A percentile compares a stretch with the other conserved stretches of the same genome.
phyloP scores from a whole-genome alignment of 192 early-diverging fungal genomes.

The Haplosporangium gracile region DNA sequence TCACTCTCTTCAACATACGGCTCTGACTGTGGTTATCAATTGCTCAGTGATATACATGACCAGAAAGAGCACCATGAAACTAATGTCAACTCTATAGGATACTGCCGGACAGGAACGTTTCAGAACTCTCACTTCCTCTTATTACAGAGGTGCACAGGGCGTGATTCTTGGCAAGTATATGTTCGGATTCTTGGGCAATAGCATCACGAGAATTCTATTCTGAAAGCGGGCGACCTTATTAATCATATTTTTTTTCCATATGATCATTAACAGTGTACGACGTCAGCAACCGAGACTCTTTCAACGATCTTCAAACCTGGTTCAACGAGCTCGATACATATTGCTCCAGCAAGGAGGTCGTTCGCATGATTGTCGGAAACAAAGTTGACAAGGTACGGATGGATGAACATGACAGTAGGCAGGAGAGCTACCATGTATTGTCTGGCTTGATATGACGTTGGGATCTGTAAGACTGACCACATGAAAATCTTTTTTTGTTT shows the following conservation, averaged over 20 bases:
- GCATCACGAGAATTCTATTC: not conserved
- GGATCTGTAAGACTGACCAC: constrained; percentile 21
- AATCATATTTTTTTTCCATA: not conserved
- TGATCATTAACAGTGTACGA: constrained; percentile 84
- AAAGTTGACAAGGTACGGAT: constrained; percentile 92
- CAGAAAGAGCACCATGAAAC: not conserved
- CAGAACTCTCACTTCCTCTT: constrained; percentile 95
- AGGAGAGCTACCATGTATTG: not conserved
- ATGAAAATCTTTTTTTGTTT: not conserved
- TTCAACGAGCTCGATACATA: constrained; percentile 96
- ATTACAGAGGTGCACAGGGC: constrained; percentile 98
- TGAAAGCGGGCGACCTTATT: not conserved
- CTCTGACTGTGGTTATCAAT: not conserved
- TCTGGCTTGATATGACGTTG: constrained; percentile 21
- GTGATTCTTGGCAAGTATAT: constrained; percentile 87
- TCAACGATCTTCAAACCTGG: constrained; percentile 95
- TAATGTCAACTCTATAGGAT: constrained; percentile 71
- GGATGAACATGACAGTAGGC: not conserved
- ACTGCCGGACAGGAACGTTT: constrained; percentile 99
- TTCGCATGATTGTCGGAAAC: constrained; percentile 99
- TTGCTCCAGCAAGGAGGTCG: constrained; percentile 85
- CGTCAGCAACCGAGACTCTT: constrained; percentile 93
- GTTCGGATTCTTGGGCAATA: not conserved
- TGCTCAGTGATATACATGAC: not conserved
- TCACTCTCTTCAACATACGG: not conserved